Evolutionary conservation across 2,329 filamentous ascomycete genomes (phyloP), one percentile per base, ranked within the genome.

Genomic region (Ceratocystis alfenasii): DNA sequence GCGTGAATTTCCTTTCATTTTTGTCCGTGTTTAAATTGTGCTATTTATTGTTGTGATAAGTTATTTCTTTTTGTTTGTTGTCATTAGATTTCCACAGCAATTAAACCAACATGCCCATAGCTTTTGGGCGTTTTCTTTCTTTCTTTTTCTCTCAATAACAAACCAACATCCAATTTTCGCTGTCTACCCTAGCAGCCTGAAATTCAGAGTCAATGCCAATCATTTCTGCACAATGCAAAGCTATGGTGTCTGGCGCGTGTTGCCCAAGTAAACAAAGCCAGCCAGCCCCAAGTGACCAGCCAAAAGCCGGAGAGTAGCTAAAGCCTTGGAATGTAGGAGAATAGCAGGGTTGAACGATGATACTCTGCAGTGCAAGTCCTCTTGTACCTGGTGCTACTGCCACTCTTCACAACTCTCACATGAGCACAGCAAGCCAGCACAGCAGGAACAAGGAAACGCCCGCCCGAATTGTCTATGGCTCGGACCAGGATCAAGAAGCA

Each of bases 401-500:
- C 10, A 10, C 36, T 41, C 3, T 41, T 41, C 36, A 20, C 25
- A 12, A 7, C 46, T 20, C 45, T 20, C 53, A 36, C 28, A 59
- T 15, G 12, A 20, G 28, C 15, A 17, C 46, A 50, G 46, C 46
- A 50, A 50, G 17, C 15, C 46, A 50, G 46, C 7, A 22, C n/a
- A 50, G n/a, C 17, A 22, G 17, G 8, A 22, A 22, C 25, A 30
- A 33, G 53, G 53, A 5, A 30, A n/a, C 3, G 53, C 28, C 2
- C 28, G 28, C 53, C 53, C 53, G 28, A 33, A 8, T 59, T 59
- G 53, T 59, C 28, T 33, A 17, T 57, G 53, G 53, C 53, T 33
- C 28, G 25, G 15, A 59, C 53, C 5, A 59, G 53, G 53, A 59
- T 59, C 53, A 59, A 59, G 53, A 59, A 59, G 53, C 53, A 59